Percentiles rank a stretch among this genome's conserved stretches.
Evolutionary conservation across 306 rosid species (phyloP).

Genomic region (Oemleria cerasiformis): DNA sequence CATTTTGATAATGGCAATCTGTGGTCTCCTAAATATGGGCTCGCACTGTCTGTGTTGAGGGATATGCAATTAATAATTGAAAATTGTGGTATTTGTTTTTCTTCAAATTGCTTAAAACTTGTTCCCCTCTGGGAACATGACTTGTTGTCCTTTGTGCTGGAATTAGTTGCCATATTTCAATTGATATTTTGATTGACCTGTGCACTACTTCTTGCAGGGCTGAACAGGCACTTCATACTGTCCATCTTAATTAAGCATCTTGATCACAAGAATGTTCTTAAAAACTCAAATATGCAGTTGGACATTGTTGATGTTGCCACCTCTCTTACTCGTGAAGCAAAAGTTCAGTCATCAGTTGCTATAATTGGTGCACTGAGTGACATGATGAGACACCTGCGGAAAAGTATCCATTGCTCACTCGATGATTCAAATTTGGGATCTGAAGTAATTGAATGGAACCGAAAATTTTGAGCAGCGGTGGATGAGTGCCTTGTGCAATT

Average conservation of each 20-base stretch:
- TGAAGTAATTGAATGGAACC: slow-evolving; percentile 28
- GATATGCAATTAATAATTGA: slow-evolving; percentile 63
- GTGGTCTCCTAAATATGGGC: slow-evolving; percentile 67
- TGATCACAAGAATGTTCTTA: slow-evolving; percentile 34
- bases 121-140: too few relatives aligned
- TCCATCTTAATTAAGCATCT: slow-evolving; percentile 33
- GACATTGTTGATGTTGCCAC: slow-evolving; percentile 30
- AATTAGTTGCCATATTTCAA: too few relatives aligned
- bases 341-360: slow-evolving; percentile 33
- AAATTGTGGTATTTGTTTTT: too few relatives aligned
- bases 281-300: slow-evolving; percentile 25
- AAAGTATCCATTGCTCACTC: slow-evolving; percentile 33
- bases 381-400: slow-evolving; percentile 30
- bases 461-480: slow-evolving; percentile 17
- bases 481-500: slow-evolving; percentile 32
- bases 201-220: slow-evolving; percentile 16
- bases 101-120: too few relatives aligned
- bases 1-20: slow-evolving; percentile 54
- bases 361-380: slow-evolving; percentile 53
- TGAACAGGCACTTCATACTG: slow-evolving; percentile 25
- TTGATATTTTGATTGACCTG: slow-evolving; percentile 2
- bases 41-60: slow-evolving; percentile 53
- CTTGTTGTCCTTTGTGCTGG: too few relatives aligned
- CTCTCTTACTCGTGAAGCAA: slow-evolving; percentile 22
- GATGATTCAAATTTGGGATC: slow-evolving; percentile 33